phyloP scores from a whole-genome alignment of 352 stramenopile species.

The Aphanomyces astaci region DNA sequence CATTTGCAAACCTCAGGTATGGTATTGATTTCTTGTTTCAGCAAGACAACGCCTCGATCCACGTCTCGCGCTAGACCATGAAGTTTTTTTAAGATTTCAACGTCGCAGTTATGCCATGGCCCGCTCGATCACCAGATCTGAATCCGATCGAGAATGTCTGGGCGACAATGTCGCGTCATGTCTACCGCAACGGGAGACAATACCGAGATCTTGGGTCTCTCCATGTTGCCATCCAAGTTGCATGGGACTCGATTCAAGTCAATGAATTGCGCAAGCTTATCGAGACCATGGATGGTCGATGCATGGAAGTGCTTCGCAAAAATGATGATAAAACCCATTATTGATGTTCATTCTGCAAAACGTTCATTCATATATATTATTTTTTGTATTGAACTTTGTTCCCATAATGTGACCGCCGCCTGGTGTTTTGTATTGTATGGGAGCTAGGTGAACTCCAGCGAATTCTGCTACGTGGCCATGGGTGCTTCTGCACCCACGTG shows the following conservation, averaged over 20 bases:
- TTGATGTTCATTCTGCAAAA: too few relatives aligned
- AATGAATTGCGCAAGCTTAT: not conserved
- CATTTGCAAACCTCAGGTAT: constrained; percentile 19
- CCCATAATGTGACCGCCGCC: not conserved
- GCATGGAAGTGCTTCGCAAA: not conserved
- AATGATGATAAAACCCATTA: not conserved
- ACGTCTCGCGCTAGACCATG: too few relatives aligned
- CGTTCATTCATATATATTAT: not conserved
- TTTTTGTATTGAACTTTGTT: not conserved
- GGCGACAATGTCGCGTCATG: not conserved
- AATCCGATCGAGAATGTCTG: too few relatives aligned
- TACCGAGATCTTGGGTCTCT: not conserved
- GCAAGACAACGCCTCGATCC: too few relatives aligned
- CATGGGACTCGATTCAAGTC: not conserved
- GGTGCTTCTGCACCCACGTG: too few relatives aligned
- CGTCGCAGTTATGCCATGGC: too few relatives aligned
- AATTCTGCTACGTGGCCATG: not conserved
- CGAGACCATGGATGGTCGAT: not conserved
- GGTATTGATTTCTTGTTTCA: too few relatives aligned
- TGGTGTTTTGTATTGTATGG: not conserved
- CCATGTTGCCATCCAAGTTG: not conserved
- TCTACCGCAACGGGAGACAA: not conserved
- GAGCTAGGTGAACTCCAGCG: not conserved
- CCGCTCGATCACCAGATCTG: too few relatives aligned
- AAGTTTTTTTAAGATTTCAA: too few relatives aligned